Evolutionary conservation across 805 yeast genomes (phyloP), one percentile per base, ranked within the genome.

Genomic region (Scheffersomyces amazonensis): DNA sequence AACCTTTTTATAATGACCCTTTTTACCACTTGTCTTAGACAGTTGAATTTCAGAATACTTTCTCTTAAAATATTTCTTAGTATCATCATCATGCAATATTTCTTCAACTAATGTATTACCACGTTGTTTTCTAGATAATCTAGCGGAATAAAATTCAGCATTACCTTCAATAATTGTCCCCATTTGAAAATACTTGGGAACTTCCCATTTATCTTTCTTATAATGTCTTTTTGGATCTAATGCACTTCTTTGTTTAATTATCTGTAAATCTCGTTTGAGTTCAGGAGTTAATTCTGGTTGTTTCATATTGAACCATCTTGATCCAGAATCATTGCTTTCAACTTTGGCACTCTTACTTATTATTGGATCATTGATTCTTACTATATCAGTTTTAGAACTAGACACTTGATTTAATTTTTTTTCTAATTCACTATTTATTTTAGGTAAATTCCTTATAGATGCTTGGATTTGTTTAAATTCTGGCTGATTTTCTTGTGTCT

Each of bases 191-290:
- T 72, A 78, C 52, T 85, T 87, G 32, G 95, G 91, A 6, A 74
- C 71, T 35, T 71, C 73, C 84, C 89, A 83, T 44, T 80, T 80
- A 42, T 84, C 93, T 58, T 87, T 87, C 63, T 87, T 88, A 64
- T 93, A 93, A 63, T 88, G 96, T 51, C 97, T 77, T 64, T 93
- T 93, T 6, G 97, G 98, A 57, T 93, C 98, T 44, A 93, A 71
- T 8, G 89, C 96, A 39, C 85, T 83, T 62, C 99, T 80, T 66
- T 91, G 87, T 54, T 87, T 82, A 42, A 93, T 70, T 12, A 93
- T 64, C 53, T 80, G 69, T 49, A 93, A 57, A 58, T 93, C 98
- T 42, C 95, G 73, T 53, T 84, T 84, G 16, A 86, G 56, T 20
- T 75, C 73, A 2, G 83, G 79, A 8, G 95, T 85, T 43, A 86